Percentiles rank a stretch among this genome's conserved stretches.
Evolutionary conservation across 192 early-diverging fungal species (phyloP).

Genomic region (Gamsiella multidivaricata): DNA sequence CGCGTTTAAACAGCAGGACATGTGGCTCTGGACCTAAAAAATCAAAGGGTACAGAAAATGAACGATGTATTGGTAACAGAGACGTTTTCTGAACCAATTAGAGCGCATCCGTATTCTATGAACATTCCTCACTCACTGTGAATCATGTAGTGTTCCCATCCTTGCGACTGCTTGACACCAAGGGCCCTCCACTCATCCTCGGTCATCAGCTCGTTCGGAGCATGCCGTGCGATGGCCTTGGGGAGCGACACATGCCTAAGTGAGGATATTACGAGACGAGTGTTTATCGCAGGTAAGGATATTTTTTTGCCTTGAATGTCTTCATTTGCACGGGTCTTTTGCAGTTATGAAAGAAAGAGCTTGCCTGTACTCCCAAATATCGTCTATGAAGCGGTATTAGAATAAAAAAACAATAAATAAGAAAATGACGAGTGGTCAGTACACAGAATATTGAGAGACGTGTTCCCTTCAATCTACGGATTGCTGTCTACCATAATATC

Average conservation of each 20-base stretch:
- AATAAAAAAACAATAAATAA: background rate
- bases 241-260: constrained; percentile 61
- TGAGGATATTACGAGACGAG: too few relatives aligned
- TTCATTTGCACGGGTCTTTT: too few relatives aligned
- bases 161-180: constrained; percentile 59
- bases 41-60: too few relatives aligned
- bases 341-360: background rate
- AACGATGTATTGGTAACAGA: background rate
- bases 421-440: background rate
- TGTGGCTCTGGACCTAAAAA: constrained; percentile 64
- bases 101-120: too few relatives aligned
- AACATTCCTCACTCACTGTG: constrained; percentile 42
- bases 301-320: too few relatives aligned
- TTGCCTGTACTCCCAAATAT: constrained; percentile 34
- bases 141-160: constrained; percentile 67
- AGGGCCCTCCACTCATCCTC: constrained; percentile 60
- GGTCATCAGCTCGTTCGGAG: constrained; percentile 52
- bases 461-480: too few relatives aligned
- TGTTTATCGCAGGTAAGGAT: too few relatives aligned
- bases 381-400: constrained; percentile 4
- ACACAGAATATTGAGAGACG: background rate
- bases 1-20: constrained; percentile 61
- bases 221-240: constrained; percentile 44
- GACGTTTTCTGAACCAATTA: too few relatives aligned
- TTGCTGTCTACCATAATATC: constrained; percentile 62